phyloP scores from a whole-genome alignment of 1,284 basidiomycete species.

The Heterobasidion parviporum region DNA sequence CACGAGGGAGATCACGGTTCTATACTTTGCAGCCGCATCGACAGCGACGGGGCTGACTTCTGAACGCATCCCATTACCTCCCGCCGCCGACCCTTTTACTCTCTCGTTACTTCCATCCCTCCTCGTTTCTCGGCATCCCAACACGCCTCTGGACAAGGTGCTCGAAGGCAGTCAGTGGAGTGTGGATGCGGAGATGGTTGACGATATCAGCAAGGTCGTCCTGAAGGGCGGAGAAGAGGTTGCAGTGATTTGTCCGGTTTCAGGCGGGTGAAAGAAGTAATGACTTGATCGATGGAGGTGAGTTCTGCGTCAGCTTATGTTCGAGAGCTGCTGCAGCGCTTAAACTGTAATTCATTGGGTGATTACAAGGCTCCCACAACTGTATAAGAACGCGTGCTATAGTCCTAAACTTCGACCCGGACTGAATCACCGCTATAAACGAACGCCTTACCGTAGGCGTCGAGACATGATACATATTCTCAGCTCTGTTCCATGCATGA shows the following conservation, averaged over 20 bases:
- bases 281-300: background rate
- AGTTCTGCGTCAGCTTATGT: background rate
- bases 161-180: constrained; percentile 64
- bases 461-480: too few relatives aligned
- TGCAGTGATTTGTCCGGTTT: constrained; percentile 76
- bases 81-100: constrained; percentile 29
- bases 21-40: constrained; percentile 76
- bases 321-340: background rate
- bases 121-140: constrained; percentile 45
- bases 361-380: too few relatives aligned
- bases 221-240: constrained; percentile 71
- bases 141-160: constrained; percentile 39
- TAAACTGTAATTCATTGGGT: too few relatives aligned
- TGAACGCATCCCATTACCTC: constrained; percentile 39
- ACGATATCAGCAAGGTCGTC: constrained; percentile 38
- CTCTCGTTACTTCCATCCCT: constrained; percentile 44
- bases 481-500: too few relatives aligned
- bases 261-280: constrained; percentile 46
- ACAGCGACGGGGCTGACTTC: constrained; percentile 52
- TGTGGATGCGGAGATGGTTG: constrained; percentile 73
- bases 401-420: too few relatives aligned
- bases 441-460: too few relatives aligned
- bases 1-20: constrained; percentile 41
- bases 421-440: too few relatives aligned
- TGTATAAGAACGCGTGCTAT: too few relatives aligned